Conservation (phyloP, 2,329 filamentous ascomycete genomes). For the Tothia fuscella region DNA sequence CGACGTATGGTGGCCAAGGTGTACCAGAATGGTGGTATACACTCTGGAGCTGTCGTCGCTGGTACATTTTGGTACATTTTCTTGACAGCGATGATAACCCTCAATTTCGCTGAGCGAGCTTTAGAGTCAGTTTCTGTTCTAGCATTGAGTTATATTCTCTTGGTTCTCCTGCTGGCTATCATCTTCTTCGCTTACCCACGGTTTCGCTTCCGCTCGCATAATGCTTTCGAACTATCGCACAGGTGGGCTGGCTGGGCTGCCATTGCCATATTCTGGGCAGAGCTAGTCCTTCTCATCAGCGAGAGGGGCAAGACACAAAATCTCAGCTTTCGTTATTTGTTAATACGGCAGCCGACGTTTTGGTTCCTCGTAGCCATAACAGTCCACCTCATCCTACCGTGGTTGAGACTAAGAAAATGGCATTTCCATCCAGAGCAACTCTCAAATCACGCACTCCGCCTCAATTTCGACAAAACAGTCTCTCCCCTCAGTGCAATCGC, state of each 20-base stretch:
- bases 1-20: slow-evolving; percentile 27
- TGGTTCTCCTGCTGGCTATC: slow-evolving; percentile 17
- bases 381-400: slow-evolving; percentile 55
- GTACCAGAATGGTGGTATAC: slow-evolving; percentile 30
- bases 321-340: slow-evolving; percentile 24
- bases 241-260: slow-evolving; percentile 24
- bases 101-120: slow-evolving; percentile 15
- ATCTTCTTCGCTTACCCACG: slow-evolving; percentile 18
- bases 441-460: slow-evolving; percentile 58
- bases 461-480: slow-evolving; percentile 35
- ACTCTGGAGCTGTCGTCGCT: slow-evolving; percentile 26
- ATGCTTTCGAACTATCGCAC: slow-evolving; percentile 24
- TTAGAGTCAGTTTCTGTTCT: slow-evolving; percentile 14
- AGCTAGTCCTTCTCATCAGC: slow-evolving; percentile 12
- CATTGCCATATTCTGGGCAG: slow-evolving; percentile 22
- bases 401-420: slow-evolving; percentile 59
- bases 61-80: slow-evolving; percentile 33
- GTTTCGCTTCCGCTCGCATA: slow-evolving; percentile 18
- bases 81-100: slow-evolving; percentile 24
- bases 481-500: slow-evolving; percentile 21
- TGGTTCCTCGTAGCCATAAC: slow-evolving; percentile 60
- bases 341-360: slow-evolving; percentile 42
- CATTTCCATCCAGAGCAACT: slow-evolving; percentile 53
- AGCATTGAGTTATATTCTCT: slow-evolving; percentile 16
- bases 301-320: slow-evolving; percentile 15